phyloP scores from a whole-genome alignment of 2,329 filamentous ascomycete genomes.

The Penicillium italicum region DNA sequence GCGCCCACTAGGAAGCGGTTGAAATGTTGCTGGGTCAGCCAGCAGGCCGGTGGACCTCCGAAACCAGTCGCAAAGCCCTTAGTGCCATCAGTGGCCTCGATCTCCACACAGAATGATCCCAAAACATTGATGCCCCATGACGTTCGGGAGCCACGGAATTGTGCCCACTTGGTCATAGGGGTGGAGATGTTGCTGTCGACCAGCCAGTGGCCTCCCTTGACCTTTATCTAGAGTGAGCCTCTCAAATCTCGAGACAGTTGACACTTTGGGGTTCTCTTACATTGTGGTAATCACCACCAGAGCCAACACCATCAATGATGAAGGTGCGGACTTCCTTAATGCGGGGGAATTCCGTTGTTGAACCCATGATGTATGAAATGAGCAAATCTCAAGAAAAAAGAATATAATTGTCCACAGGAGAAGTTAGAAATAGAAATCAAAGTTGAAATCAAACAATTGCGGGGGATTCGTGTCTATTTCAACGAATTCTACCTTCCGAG shows the following conservation, averaged over 20 bases:
- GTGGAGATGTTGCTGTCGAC: conserved; percentile 91
- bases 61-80: conserved; percentile 93
- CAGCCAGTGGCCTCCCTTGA: conserved; percentile 64
- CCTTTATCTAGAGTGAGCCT: conserved; percentile 20
- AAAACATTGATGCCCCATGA: conserved; percentile 96
- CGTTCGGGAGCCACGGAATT: conserved; percentile 82
- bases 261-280: conserved; percentile 44
- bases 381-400: neutral
- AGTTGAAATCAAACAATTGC: conserved; percentile 5
- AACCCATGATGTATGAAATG: conserved; percentile 28
- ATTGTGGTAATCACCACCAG: conserved; percentile 72
- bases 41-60: conserved; percentile 87
- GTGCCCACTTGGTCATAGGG: conserved; percentile 83
- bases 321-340: conserved; percentile 48
- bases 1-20: conserved; percentile 85
- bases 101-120: conserved; percentile 85
- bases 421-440: conserved; percentile 6
- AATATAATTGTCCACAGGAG: neutral
- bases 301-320: conserved; percentile 47
- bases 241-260: neutral
- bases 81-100: conserved; percentile 85
- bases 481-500: conserved; percentile 3
- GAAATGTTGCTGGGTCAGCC: conserved; percentile 91
- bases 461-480: conserved; percentile 10
- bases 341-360: conserved; percentile 37